Percentiles rank a stretch among this genome's conserved stretches.
Evolutionary conservation across 2,329 filamentous ascomycete genomes (phyloP).

Genomic region (Lachnellula arida): DNA sequence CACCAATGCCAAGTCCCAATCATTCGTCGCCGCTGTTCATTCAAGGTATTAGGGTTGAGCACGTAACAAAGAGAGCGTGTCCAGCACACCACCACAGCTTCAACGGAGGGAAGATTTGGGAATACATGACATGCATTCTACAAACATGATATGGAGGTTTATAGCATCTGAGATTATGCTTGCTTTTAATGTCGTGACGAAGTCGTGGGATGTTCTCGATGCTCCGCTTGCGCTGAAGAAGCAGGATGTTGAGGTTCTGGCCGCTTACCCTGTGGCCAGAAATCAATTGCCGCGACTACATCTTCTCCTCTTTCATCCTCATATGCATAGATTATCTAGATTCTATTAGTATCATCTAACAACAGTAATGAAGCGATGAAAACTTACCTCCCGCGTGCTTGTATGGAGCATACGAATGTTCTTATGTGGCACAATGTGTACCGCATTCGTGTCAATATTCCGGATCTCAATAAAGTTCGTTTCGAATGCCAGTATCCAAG

Average conservation of each 20-base stretch:
- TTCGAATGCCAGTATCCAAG: constrained; percentile 96
- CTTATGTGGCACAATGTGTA: constrained; percentile 94
- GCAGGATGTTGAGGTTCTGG: constrained; percentile 23
- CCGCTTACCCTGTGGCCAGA: constrained; percentile 57
- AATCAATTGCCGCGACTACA: constrained; percentile 90
- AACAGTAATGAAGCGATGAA: not conserved
- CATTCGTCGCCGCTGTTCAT: constrained; percentile 12
- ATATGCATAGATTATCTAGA: constrained; percentile 91
- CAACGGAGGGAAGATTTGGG: constrained; percentile 10
- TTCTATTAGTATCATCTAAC: constrained; percentile 21
- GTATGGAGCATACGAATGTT: constrained; percentile 97
- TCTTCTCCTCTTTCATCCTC: constrained; percentile 94
- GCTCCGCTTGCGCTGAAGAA: constrained; percentile 11
- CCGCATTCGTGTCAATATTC: constrained; percentile 88
- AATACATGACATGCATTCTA: constrained; percentile 21
- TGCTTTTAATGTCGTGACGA: constrained; percentile 24
- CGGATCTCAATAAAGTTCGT: constrained; percentile 95
- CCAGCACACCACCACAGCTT: constrained; percentile 20
- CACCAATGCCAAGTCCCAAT: constrained; percentile 13
- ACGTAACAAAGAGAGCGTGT: constrained; percentile 16
- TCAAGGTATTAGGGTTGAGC: not conserved
- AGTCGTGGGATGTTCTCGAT: constrained; percentile 17
- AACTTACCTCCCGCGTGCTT: constrained; percentile 86
- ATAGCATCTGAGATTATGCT: constrained; percentile 8
- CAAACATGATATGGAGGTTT: constrained; percentile 12